These are phyloP conservation scores for Hymenotorrendiella dingleyae DNA, from an alignment of 2,329 filamentous ascomycete genomes.

Conservation along the genomic window DNA sequence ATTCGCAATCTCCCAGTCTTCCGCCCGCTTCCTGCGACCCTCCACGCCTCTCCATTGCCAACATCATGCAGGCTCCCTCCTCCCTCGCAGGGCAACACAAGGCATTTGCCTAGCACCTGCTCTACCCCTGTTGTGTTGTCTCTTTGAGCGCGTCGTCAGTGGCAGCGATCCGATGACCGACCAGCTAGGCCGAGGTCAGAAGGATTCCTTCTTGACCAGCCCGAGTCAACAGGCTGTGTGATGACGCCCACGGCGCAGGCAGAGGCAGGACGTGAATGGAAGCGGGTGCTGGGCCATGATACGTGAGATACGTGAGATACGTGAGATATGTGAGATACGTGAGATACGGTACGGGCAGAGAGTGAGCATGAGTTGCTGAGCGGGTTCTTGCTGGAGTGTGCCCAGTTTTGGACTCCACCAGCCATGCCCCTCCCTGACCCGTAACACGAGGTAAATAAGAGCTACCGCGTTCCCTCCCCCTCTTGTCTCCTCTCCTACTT, in stretches of 20 bases:
- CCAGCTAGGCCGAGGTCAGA: not conserved
- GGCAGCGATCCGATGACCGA: conserved; percentile 1
- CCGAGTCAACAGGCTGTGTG: not conserved
- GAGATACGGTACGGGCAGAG: no score
- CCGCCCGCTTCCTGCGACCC: not conserved
- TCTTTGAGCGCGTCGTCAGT: not conserved
- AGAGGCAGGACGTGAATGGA: no score
- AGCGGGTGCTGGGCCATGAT: no score
- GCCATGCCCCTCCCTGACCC: not conserved
- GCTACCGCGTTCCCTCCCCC: not conserved
- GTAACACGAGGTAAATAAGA: conserved; percentile 1
- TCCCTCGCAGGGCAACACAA: not conserved
- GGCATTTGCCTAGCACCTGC: not conserved
- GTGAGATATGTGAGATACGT: no score
- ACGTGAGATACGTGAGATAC: no score
- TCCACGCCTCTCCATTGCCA: not conserved
- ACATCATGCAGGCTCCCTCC: not conserved
- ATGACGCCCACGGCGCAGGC: conserved; percentile 1
- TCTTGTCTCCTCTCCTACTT: not conserved
- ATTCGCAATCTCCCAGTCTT: not conserved
- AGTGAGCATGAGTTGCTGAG: not conserved
- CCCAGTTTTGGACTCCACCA: not conserved
- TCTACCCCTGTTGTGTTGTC: no score
- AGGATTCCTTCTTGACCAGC: not conserved
- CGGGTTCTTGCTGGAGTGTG: not conserved